Evolutionary conservation across 257 asterid species (phyloP).

Genomic region (Salvia miltiorrhiza): DNA sequence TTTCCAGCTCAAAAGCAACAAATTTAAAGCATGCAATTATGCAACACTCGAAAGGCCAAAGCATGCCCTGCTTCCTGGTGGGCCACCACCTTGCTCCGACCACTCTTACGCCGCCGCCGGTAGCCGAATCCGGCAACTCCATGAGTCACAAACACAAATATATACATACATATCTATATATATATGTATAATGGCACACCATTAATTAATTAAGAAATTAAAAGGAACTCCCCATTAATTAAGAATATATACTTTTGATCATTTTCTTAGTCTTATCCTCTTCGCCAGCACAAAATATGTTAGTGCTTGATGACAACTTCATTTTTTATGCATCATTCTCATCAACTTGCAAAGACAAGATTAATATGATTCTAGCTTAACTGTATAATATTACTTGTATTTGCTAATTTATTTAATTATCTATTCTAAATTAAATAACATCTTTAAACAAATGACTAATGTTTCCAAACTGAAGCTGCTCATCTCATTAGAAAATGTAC

Average conservation of each 20-base stretch:
- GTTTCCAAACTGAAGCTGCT: conserved; percentile 17
- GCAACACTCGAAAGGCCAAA: conserved; percentile 6
- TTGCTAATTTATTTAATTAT: background rate
- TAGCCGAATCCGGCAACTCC: conserved; percentile 14
- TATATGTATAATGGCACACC: background rate
- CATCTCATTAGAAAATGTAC: conserved; percentile 39
- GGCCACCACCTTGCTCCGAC: conserved; percentile 20
- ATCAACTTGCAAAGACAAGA: conserved; percentile 16
- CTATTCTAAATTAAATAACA: background rate
- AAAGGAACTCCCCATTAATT: conserved; percentile 28
- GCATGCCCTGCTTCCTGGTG: conserved; percentile 10
- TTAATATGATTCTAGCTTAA: background rate
- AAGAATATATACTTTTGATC: conserved; percentile 37
- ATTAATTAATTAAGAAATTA: background rate
- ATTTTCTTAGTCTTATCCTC: conserved; percentile 30
- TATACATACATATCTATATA: background rate
- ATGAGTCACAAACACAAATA: background rate
- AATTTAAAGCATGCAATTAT: too few relatives aligned
- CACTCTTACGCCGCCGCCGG: conserved; percentile 4
- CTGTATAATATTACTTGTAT: too few relatives aligned
- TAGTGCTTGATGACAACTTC: conserved; percentile 37
- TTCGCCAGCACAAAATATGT: conserved; percentile 8
- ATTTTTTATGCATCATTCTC: conserved; percentile 23
- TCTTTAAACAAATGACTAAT: background rate
- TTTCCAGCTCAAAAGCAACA: conserved; percentile 32